These are phyloP conservation scores for Albugo laibachii DNA, from an alignment of 352 stramenopile species.

Conservation along the genomic window DNA sequence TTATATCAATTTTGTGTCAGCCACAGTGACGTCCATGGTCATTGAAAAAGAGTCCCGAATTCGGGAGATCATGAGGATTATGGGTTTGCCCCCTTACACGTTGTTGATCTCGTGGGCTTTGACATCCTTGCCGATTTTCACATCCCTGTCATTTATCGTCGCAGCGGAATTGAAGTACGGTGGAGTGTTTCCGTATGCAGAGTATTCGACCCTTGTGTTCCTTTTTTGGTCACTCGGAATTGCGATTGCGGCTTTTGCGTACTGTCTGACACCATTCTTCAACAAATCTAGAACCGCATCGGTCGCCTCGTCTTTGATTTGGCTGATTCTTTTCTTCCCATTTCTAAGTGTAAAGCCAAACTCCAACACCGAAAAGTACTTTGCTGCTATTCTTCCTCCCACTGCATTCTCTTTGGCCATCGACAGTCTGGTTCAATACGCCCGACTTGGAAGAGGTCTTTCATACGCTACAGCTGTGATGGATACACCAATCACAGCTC, in stretches of 20 bases:
- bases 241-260: slow-evolving; percentile 38
- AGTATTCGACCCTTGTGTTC: slow-evolving; percentile 36
- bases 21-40: slow-evolving; percentile 46
- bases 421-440: slow-evolving; percentile 30
- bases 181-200: slow-evolving; percentile 31
- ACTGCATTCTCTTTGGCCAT: slow-evolving; percentile 47
- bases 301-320: slow-evolving; percentile 40
- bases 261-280: slow-evolving; percentile 46
- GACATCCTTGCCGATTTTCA: slow-evolving; percentile 23
- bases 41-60: slow-evolving; percentile 64
- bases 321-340: slow-evolving; percentile 53
- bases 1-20: slow-evolving; percentile 34
- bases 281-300: slow-evolving; percentile 38
- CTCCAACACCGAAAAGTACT: slow-evolving; percentile 23
- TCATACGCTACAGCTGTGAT: slow-evolving; percentile 26
- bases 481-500: slow-evolving; percentile 10
- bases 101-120: slow-evolving; percentile 44
- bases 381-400: slow-evolving; percentile 27
- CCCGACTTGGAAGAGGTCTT: slow-evolving; percentile 35
- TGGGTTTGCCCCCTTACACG: slow-evolving; percentile 41
- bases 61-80: slow-evolving; percentile 71
- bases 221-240: slow-evolving; percentile 43
- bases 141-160: slow-evolving; percentile 24
- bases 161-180: slow-evolving; percentile 33
- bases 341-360: slow-evolving; percentile 35